A percentile compares a stretch with the other conserved stretches of the same genome.
Conservation (phyloP, 2,329 filamentous ascomycete species). For the Dactylellina cionopaga region DNA sequence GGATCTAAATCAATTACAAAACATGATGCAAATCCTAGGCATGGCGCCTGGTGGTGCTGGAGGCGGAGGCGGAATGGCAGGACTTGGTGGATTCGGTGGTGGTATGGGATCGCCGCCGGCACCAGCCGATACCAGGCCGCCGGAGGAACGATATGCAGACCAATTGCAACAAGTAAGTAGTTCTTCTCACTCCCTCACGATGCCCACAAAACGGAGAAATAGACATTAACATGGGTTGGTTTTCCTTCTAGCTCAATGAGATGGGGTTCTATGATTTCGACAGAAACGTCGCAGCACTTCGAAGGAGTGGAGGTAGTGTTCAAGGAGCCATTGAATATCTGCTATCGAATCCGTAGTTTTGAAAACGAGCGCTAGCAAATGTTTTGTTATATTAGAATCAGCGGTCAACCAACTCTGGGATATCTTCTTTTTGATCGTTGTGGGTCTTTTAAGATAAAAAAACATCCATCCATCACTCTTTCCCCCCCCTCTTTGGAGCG, state of each 20-base stretch:
- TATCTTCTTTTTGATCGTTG: neutral
- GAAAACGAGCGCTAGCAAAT: neutral
- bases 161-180: constrained; percentile 71
- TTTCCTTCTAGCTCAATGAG: constrained; percentile 79
- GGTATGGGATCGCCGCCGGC: constrained; percentile 62
- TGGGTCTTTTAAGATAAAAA: neutral
- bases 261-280: constrained; percentile 99
- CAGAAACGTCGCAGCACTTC: constrained; percentile 84
- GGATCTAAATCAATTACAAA: constrained; percentile 69
- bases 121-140: constrained; percentile 83
- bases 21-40: constrained; percentile 67
- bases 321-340: constrained; percentile 88
- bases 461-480: no score
- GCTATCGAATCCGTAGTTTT: constrained; percentile 59
- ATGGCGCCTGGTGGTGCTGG: constrained; percentile 49
- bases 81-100: constrained; percentile 58
- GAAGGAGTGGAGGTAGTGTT: constrained; percentile 90
- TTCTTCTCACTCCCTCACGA: neutral
- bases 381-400: neutral
- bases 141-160: constrained; percentile 90
- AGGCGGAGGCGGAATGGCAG: constrained; percentile 53
- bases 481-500: no score
- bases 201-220: neutral
- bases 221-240: neutral
- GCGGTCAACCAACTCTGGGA: neutral